phyloP scores from a whole-genome alignment of 1,284 basidiomycete species.

The Chalciporus sp. region DNA sequence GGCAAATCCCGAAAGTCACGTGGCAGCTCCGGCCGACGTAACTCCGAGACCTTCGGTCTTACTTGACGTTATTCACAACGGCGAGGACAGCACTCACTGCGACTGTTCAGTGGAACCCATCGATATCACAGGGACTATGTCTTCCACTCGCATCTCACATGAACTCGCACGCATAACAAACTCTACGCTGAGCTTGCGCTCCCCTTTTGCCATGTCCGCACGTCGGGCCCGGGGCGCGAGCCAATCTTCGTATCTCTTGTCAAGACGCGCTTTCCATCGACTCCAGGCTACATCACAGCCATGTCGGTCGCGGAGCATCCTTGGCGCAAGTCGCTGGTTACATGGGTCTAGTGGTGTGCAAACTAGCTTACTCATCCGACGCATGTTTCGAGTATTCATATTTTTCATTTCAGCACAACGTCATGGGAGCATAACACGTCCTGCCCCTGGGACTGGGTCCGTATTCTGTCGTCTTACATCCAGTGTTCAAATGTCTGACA shows the following conservation, averaged over 20 bases:
- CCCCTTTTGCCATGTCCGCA: background rate
- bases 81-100: background rate
- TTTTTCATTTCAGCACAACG: conserved; percentile 19
- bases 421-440: conserved; percentile 51
- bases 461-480: conserved; percentile 25
- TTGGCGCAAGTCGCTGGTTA: conserved; percentile 10
- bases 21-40: background rate
- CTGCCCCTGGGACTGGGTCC: conserved; percentile 65
- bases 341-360: conserved; percentile 21
- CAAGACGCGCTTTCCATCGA: conserved; percentile 14
- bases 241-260: background rate
- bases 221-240: background rate
- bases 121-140: conserved; percentile 12
- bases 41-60: background rate
- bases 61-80: background rate
- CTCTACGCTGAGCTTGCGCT: conserved; percentile 10
- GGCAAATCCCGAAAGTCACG: background rate
- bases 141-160: conserved; percentile 4
- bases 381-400: background rate
- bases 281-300: background rate
- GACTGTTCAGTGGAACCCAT: too few species aligned
- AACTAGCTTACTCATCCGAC: background rate
- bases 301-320: background rate
- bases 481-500: background rate
- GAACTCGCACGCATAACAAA: conserved; percentile 19